These are phyloP conservation scores for Boehmeria nivea DNA, from an alignment of 306 rosid species.

Conservation along the genomic window DNA sequence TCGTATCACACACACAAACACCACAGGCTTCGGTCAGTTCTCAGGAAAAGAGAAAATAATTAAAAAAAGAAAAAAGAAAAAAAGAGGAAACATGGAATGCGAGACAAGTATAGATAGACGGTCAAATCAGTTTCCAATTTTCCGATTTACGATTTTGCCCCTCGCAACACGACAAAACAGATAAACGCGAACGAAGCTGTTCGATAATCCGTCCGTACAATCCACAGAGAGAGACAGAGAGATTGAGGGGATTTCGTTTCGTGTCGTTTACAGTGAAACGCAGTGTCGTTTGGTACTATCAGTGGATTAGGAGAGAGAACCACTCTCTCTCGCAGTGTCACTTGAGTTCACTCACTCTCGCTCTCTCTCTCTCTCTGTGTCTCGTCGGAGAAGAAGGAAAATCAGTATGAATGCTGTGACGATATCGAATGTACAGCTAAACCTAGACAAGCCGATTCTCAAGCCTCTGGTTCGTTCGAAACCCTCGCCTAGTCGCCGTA, in stretches of 20 bases:
- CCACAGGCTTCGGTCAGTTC: neutral
- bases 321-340: neutral
- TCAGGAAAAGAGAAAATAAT: too few species aligned
- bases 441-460: neutral
- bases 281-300: neutral
- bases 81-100: neutral
- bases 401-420: slow-evolving; percentile 26
- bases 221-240: neutral
- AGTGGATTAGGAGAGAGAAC: slow-evolving; percentile 14
- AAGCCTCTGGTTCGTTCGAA: slow-evolving; percentile 9
- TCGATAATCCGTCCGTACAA: neutral
- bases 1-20: neutral
- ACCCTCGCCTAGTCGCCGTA: slow-evolving; percentile 22
- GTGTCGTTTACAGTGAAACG: slow-evolving; percentile 4
- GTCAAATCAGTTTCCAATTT: neutral
- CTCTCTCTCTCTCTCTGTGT: neutral
- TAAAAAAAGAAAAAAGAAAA: too few species aligned
- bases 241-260: neutral
- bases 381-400: neutral
- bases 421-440: slow-evolving; percentile 6
- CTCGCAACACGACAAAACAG: neutral
- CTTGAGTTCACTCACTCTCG: neutral
- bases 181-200: neutral
- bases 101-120: neutral
- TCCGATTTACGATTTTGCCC: slow-evolving; percentile 16